Conservation (phyloP, 768 basidiomycete species). For the Naganishia friedmannii region DNA sequence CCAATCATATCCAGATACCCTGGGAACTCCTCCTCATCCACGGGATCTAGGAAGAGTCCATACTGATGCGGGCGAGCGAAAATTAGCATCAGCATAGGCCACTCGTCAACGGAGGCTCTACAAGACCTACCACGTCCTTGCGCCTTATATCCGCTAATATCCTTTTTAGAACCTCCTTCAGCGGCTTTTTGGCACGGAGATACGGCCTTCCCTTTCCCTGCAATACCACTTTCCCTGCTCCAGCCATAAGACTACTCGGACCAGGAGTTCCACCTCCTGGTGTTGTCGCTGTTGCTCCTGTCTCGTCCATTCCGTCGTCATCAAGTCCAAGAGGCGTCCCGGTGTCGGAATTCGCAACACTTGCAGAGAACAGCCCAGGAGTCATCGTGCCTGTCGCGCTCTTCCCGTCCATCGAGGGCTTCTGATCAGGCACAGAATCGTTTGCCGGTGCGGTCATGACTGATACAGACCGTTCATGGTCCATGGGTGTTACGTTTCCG, state of each 20-base stretch:
- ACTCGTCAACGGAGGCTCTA: neutral
- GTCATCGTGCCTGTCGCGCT: neutral
- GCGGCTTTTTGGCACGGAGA: slow-evolving; percentile 36
- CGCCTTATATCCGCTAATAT: slow-evolving; percentile 43
- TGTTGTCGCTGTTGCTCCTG: neutral
- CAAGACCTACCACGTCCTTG: slow-evolving; percentile 42
- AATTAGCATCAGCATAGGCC: neutral
- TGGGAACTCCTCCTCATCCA: slow-evolving; percentile 41
- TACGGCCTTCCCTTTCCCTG: slow-evolving; percentile 17
- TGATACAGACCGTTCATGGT: neutral
- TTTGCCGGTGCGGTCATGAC: neutral
- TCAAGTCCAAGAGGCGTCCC: neutral
- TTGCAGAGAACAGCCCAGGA: neutral
- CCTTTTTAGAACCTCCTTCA: slow-evolving; percentile 45
- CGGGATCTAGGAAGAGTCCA: slow-evolving; percentile 47
- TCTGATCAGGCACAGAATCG: neutral
- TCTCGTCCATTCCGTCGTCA: neutral
- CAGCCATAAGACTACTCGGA: neutral
- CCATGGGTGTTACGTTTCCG: neutral
- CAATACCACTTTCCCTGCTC: neutral
- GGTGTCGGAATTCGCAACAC: neutral
- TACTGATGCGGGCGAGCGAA: slow-evolving; percentile 30
- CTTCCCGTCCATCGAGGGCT: neutral
- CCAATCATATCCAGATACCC: slow-evolving; percentile 51
- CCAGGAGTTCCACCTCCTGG: neutral